Conservation (phyloP, 306 rosid genomes). For the Crotalaria pallida region DNA sequence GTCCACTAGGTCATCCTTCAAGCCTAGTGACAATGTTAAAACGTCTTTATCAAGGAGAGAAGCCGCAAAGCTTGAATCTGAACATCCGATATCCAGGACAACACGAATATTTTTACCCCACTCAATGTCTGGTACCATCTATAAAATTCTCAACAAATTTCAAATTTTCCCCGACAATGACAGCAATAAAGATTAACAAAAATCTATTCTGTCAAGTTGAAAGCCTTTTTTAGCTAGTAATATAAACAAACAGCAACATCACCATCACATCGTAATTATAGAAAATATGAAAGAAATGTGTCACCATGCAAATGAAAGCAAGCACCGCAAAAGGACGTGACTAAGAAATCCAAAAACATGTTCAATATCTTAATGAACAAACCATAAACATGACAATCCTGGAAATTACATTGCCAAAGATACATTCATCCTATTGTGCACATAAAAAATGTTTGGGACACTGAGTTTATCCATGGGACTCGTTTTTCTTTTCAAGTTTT, state of each 20-base stretch:
- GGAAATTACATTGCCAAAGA: neutral
- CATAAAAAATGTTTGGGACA: neutral
- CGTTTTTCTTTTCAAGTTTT: neutral
- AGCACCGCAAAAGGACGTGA: neutral
- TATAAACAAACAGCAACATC: neutral
- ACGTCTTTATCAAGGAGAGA: slow-evolving; percentile 76
- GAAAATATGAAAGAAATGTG: neutral
- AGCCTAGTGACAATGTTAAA: slow-evolving; percentile 73
- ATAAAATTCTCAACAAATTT: slow-evolving; percentile 29
- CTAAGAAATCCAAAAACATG: neutral
- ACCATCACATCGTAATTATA: neutral
- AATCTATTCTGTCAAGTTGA: neutral
- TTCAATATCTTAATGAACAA: neutral
- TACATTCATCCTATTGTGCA: neutral
- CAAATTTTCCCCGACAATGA: slow-evolving; percentile 18
- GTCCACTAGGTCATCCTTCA: slow-evolving; percentile 87
- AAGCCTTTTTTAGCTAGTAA: neutral
- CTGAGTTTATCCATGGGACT: neutral
- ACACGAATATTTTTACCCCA: slow-evolving; percentile 93
- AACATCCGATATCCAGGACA: slow-evolving; percentile 75
- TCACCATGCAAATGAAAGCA: neutral
- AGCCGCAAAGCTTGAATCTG: slow-evolving; percentile 72
- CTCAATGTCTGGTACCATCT: slow-evolving; percentile 98
- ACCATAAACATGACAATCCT: neutral
- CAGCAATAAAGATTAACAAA: slow-evolving; percentile 2